Conservation (phyloP, 768 basidiomycete species). For the Leccinum boreale region DNA sequence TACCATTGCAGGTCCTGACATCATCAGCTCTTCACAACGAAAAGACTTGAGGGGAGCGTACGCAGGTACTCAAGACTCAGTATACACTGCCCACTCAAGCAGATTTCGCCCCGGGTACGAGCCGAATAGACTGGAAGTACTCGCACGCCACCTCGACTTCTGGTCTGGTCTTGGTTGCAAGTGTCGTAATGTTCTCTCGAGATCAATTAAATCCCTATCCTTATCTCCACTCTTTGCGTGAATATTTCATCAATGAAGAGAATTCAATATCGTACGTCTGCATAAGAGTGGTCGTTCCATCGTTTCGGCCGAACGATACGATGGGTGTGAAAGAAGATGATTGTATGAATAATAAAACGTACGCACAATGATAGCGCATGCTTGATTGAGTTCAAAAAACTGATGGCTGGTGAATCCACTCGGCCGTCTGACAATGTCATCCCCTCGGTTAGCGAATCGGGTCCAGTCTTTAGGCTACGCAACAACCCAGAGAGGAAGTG, state of each 20-base stretch:
- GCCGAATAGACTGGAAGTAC: background rate
- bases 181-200: background rate
- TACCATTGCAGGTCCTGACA: background rate
- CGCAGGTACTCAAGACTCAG: background rate
- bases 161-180: background rate
- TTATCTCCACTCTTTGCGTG: background rate
- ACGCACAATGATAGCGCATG: background rate
- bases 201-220: background rate
- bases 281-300: background rate
- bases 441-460: too few species aligned
- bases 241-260: background rate
- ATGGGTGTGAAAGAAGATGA: background rate
- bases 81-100: background rate
- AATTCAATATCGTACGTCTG: background rate
- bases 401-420: too few species aligned
- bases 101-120: background rate
- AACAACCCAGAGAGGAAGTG: too few species aligned
- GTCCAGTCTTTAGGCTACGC: too few species aligned
- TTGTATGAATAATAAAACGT: slow-evolving; percentile 9
- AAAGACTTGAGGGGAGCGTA: background rate
- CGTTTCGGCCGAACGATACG: background rate
- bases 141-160: background rate
- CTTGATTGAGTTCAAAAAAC: too few species aligned
- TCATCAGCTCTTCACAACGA: background rate
- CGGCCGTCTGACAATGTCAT: too few species aligned